Base-by-base conservation (phyloP, 2,329 filamentous ascomycete species). In the Diaporthe vexans region DNA sequence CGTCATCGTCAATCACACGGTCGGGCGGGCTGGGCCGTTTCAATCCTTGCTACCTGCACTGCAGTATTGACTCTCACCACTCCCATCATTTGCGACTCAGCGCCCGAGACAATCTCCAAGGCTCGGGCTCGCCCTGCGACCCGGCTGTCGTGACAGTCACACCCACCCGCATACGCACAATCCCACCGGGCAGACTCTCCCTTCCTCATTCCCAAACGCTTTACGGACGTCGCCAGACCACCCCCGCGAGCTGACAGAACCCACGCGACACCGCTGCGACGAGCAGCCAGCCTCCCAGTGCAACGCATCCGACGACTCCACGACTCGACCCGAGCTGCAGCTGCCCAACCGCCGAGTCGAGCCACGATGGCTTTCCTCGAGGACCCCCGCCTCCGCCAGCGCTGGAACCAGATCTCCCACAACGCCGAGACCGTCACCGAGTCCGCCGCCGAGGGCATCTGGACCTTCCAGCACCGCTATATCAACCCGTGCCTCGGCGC, bases 371-470 rank as follows among this genome's bases (percentile, higher is more conserved):
- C 88, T 71, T 91, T 93, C 78, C 86, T 93, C 77, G 91, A 93
- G 81, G 95, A 98, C 84, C 95, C 95, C 76, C 94, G 95, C 80
- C 91, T 98, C 83, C 94, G 95, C 78, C 95, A 97, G 84, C 95
- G 94, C 79, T 94, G 97, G 90, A 97, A 98, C 82, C 94, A 97
- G 81, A 93, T 98, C 82, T 93, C 94, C 9, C 94, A 97, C 78
- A 97, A 96, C 80, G 91, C 97, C 83, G 96, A 98, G 84, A 90
- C 94, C 43, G 95, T 94, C 61, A 97, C 97, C 75, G 95, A 97
- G 82, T 93, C 94, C 73, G 95, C 96, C n/a, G 95, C 97, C 75
- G 95, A 94, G 63, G 93, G 93, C 73, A 93, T 98, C 80, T 98
- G 95, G 90, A 92, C 92, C 75, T 97, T 98, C 81, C 92, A 94